These are phyloP conservation scores for Sphagnum tenellum DNA, from an alignment of 225 moss, liverwort and hornwort genomes.

Conservation along the genomic window DNA sequence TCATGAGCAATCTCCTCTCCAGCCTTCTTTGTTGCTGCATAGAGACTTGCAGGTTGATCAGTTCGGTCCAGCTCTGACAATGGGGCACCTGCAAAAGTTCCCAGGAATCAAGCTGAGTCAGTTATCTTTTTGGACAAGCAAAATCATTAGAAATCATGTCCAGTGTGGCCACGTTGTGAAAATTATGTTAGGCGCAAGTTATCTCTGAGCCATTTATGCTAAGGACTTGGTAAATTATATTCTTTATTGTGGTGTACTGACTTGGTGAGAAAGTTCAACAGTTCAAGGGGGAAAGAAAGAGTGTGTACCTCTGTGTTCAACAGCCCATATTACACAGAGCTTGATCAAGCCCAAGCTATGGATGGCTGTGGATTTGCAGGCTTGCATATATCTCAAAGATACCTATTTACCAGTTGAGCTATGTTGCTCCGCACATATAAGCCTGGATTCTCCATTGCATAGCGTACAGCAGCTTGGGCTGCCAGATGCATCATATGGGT, in stretches of 20 bases:
- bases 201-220: neutral
- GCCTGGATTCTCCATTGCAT: conserved; percentile 4
- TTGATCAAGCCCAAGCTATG: neutral
- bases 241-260: too few species aligned
- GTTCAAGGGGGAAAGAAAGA: too few species aligned
- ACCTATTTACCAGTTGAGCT: conserved; percentile 23
- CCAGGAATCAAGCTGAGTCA: too few species aligned
- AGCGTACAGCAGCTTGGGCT: conserved; percentile 5
- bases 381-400: conserved; percentile 34
- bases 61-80: conserved; percentile 1
- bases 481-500: conserved; percentile 5
- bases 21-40: conserved; percentile 5
- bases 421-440: conserved; percentile 42
- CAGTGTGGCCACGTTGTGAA: too few species aligned
- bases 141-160: neutral
- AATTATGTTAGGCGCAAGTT: too few species aligned
- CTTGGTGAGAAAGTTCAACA: neutral
- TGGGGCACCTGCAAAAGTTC: neutral
- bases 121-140: too few species aligned
- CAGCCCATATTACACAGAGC: neutral
- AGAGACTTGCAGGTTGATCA: conserved; percentile 3
- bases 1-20: conserved; percentile 6
- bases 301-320: neutral
- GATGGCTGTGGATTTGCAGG: neutral
- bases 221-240: too few species aligned